Conservation (phyloP, 1,284 basidiomycete species). For the Tilletia horrida region DNA sequence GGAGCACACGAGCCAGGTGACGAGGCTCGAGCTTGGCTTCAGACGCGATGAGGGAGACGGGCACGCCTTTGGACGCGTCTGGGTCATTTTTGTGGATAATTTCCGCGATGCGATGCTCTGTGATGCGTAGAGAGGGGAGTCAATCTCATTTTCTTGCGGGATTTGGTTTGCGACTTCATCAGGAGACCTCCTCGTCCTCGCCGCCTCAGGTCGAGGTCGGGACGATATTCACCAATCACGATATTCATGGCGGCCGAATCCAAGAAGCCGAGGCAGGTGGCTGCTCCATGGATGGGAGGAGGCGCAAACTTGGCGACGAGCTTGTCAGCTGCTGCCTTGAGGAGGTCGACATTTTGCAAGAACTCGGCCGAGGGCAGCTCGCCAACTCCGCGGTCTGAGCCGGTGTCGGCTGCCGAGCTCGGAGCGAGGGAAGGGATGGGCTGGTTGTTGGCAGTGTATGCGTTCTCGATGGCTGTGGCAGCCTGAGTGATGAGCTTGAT, state of each 20-base stretch:
- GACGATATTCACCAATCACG: neutral
- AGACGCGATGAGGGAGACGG: neutral
- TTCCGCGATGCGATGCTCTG: constrained; percentile 2
- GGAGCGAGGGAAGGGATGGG: neutral
- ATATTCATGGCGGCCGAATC: constrained; percentile 4
- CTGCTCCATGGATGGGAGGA: neutral
- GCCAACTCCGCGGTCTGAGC: neutral
- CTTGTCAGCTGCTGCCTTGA: neutral
- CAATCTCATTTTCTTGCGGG: no score
- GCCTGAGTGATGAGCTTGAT: constrained; percentile 6
- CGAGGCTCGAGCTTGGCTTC: constrained; percentile 10
- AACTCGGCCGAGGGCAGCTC: neutral
- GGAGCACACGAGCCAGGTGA: constrained; percentile 14
- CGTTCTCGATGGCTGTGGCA: neutral
- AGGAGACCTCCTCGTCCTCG: no score
- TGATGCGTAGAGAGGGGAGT: no score
- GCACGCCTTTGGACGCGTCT: constrained; percentile 1
- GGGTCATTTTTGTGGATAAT: constrained; percentile 13
- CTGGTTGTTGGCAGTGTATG: neutral
- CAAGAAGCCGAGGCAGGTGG: neutral
- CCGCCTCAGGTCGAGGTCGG: neutral
- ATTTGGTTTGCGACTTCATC: no score
- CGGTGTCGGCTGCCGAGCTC: neutral
- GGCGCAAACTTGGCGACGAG: neutral
- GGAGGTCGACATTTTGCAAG: neutral